A percentile compares a stretch with the other conserved stretches of the same genome.
phyloP scores from a whole-genome alignment of 768 basidiomycete species.

The Multifurca ochricompacta region DNA sequence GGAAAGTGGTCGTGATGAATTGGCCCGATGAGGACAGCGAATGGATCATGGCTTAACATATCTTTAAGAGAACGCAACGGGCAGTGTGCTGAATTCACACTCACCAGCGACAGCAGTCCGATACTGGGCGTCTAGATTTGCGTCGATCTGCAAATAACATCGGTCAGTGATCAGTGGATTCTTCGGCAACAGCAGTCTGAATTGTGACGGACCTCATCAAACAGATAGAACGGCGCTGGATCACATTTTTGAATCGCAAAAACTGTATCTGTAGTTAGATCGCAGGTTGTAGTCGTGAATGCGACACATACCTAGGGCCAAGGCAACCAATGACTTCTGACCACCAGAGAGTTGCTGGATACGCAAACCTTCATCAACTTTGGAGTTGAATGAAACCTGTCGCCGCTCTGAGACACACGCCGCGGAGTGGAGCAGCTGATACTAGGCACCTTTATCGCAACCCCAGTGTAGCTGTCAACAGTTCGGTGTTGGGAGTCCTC shows the following conservation, averaged over 20 bases:
- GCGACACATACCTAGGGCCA: constrained; percentile 64
- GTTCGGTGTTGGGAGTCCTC: constrained; percentile 66
- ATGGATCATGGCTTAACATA: constrained; percentile 77
- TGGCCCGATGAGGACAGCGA: constrained; percentile 81
- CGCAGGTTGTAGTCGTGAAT: not conserved
- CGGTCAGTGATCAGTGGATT: not conserved
- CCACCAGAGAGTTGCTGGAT: constrained; percentile 97
- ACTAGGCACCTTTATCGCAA: constrained; percentile 78
- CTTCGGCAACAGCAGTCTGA: not conserved
- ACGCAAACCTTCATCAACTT: constrained; percentile 90
- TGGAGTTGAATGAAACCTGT: constrained; percentile 97
- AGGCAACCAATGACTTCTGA: constrained; percentile 93
- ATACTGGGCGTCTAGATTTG: constrained; percentile 95
- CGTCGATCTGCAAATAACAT: constrained; percentile 66
- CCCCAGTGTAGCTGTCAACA: constrained; percentile 93
- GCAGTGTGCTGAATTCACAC: constrained; percentile 25
- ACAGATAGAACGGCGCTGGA: constrained; percentile 98
- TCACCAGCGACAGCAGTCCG: constrained; percentile 91
- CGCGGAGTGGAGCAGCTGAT: not conserved
- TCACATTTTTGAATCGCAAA: constrained; percentile 99
- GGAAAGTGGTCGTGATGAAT: constrained; percentile 98
- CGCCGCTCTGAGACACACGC: not conserved
- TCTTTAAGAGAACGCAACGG: not conserved
- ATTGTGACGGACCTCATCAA: constrained; percentile 68
- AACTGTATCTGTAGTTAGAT: constrained; percentile 40